Conservation (phyloP, 306 rosid genomes). For the Rosa lucieae region DNA sequence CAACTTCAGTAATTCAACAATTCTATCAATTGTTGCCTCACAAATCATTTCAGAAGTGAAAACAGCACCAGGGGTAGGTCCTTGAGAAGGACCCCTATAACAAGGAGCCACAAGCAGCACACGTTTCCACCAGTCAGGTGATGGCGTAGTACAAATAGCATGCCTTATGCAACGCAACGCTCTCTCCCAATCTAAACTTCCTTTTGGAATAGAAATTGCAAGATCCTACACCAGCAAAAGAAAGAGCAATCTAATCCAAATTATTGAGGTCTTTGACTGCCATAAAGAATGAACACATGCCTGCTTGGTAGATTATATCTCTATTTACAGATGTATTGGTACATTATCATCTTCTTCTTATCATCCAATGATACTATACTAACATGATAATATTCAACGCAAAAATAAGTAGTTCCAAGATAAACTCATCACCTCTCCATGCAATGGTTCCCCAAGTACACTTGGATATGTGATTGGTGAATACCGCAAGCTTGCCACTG, state of each 20-base stretch:
- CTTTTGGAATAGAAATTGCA: slow-evolving; percentile 79
- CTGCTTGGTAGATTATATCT: slow-evolving; percentile 8
- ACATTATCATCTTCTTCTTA: slow-evolving; percentile 7
- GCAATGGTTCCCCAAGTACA: slow-evolving; percentile 95
- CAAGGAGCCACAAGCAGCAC: slow-evolving; percentile 84
- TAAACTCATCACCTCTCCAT: slow-evolving; percentile 80
- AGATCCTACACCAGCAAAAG: slow-evolving; percentile 61
- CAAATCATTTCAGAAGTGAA: slow-evolving; percentile 95
- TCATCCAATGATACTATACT: slow-evolving; percentile 2
- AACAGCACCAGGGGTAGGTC: slow-evolving; percentile 85
- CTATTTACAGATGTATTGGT: background rate
- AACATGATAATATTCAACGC: slow-evolving; percentile 12
- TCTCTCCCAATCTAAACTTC: slow-evolving; percentile 99
- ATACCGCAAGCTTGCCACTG: slow-evolving; percentile 59
- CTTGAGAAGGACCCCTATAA: slow-evolving; percentile 74
- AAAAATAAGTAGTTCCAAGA: slow-evolving; percentile 25
- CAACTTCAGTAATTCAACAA: slow-evolving; percentile 79
- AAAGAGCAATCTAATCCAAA: slow-evolving; percentile 22
- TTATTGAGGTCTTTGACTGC: slow-evolving; percentile 12
- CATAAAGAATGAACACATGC: slow-evolving; percentile 3
- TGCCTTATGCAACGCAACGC: slow-evolving; percentile 95
- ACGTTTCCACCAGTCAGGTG: slow-evolving; percentile 99
- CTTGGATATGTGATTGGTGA: slow-evolving; percentile 94
- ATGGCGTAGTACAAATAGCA: slow-evolving; percentile 88
- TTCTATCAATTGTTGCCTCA: slow-evolving; percentile 90